Percentiles rank a stretch among this genome's conserved stretches.
Conservation (phyloP, 2,329 filamentous ascomycete genomes). For the Coniochaeta prunicola region DNA sequence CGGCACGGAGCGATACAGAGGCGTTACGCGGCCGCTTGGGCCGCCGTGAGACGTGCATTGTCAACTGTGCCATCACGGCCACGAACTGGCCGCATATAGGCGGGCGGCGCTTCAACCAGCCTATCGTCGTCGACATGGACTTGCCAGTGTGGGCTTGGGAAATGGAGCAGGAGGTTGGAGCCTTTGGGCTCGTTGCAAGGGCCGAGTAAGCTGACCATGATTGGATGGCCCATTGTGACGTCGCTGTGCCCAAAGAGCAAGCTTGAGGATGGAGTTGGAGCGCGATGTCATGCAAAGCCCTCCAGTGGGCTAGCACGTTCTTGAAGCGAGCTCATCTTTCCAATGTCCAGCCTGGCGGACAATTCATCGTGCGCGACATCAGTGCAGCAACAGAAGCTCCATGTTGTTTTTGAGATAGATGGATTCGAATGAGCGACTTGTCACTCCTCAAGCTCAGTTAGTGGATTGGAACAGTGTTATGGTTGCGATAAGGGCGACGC, state of each 20-base stretch:
- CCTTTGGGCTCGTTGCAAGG: not conserved
- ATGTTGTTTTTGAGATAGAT: too few species aligned
- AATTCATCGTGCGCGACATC: not conserved
- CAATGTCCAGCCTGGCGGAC: not conserved
- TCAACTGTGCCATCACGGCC: conserved; percentile 73
- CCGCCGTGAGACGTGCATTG: conserved; percentile 64
- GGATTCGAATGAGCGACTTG: too few species aligned
- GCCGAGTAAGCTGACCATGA: not conserved
- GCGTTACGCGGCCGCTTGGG: conserved; percentile 34
- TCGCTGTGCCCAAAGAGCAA: too few species aligned
- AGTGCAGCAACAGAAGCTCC: too few species aligned
- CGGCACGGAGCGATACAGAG: conserved; percentile 30
- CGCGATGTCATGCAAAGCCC: too few species aligned
- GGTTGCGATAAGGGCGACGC: too few species aligned
- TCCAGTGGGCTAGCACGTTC: not conserved
- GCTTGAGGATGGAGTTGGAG: too few species aligned
- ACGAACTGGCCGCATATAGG: conserved; percentile 55
- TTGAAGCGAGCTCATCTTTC: not conserved
- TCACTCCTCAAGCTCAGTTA: too few species aligned
- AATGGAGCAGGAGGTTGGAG: not conserved
- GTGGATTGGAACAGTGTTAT: too few species aligned
- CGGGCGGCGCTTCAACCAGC: conserved; percentile 64
- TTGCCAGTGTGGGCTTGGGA: conserved; percentile 46
- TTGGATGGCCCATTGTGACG: not conserved
- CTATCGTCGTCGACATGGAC: conserved; percentile 77